Base-by-base conservation (phyloP, 1,139 yeast species). In the Waltiozyma sp. region DNA sequence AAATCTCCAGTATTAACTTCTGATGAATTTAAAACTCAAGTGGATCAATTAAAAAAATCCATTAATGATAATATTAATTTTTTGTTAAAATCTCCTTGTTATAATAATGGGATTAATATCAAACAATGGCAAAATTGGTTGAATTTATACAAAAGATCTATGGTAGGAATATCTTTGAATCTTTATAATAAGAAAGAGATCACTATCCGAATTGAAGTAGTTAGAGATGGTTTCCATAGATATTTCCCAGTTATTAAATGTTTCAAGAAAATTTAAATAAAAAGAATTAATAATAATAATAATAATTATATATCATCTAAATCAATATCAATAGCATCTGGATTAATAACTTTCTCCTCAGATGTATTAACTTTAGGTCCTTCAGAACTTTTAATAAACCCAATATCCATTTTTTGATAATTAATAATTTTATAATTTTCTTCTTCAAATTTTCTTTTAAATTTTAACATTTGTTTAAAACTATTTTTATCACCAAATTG, bases 401-500 rank as follows among this genome's bases (percentile, higher is more conserved):
- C 86, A 49, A 71, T 60, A 0, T 75, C 69, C 14, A 68, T 70
- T 3, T 64, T 58, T 38, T 59, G 59, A 55, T 64, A 59, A 23
- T 66, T 68, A 1, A 65, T 59, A 36, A n/a, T 57, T 57, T 57
- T 66, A 64, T 44, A 64, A 62, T 4, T 64, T 9, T 8, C 4
- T 11, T 18, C 15, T 37, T 61, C 66, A n/a, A 71, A 66, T 40
- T 72, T 65, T 41, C 89, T 68, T 57, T 80, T 84, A 51, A 70
- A 66, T 40, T 81, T 66, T 19, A 88, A 61, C 89, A 87, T 82
- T 15, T 79, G 82, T 53, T 83, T 87, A 60, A 75, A 87, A 0
- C 84, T 75, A 2, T 68, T 70, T 54, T 84, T 94, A 48, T 73
- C 66, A 2, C 96, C 96, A 57, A 75, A 55, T 18, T 73, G 68